A percentile compares a stretch with the other conserved stretches of the same genome.
These are phyloP conservation scores for Hypoxylon cercidicola DNA, from an alignment of 495 filamentous ascomycete species.

Conservation along the genomic window DNA sequence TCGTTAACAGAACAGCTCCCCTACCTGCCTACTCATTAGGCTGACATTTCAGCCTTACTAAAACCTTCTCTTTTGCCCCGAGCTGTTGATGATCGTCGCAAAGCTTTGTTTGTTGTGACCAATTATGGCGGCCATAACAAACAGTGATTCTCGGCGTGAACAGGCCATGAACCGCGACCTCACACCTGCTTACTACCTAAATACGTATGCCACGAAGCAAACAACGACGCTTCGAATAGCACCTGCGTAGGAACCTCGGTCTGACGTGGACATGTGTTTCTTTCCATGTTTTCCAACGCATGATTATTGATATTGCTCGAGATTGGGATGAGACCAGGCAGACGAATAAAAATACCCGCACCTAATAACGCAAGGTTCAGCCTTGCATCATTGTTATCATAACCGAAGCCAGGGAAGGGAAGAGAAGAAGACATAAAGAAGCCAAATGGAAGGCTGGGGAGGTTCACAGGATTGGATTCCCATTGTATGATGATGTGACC, in stretches of 20 bases:
- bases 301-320: conserved; percentile 18
- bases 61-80: not conserved
- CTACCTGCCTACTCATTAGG: not conserved
- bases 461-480: not conserved
- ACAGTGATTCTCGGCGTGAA: conserved; percentile 9
- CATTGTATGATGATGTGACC: conserved; percentile 19
- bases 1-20: not conserved
- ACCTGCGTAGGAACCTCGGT: conserved; percentile 2
- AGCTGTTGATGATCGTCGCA: conserved; percentile 8
- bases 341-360: conserved; percentile 5
- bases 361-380: conserved; percentile 10
- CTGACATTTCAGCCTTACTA: conserved; percentile 19
- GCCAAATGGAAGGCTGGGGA: conserved; percentile 17
- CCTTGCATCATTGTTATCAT: conserved; percentile 8
- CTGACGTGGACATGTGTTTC: conserved; percentile 6
- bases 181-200: not conserved
- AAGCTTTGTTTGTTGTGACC: conserved; percentile 17
- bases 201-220: conserved; percentile 8
- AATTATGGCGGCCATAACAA: conserved; percentile 19
- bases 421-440: conserved; percentile 19
- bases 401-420: not conserved
- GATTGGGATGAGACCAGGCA: conserved; percentile 10
- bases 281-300: conserved; percentile 18
- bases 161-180: conserved; percentile 26
- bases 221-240: not conserved